phyloP scores from a whole-genome alignment of 2,329 filamentous ascomycete species.

The Atkinsonella texensis region DNA sequence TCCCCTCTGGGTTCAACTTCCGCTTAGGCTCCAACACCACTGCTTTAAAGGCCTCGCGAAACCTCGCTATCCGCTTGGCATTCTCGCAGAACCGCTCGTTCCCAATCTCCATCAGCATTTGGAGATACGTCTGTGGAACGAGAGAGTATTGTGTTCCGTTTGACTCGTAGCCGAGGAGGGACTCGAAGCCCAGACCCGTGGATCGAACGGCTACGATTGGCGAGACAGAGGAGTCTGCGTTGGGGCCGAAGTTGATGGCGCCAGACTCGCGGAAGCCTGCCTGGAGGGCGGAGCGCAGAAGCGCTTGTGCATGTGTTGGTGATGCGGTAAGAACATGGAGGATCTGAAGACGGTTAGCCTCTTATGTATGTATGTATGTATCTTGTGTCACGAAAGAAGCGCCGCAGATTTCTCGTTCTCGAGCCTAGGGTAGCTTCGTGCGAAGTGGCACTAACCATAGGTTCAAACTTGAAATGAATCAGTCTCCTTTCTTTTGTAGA shows the following conservation, averaged over 20 bases:
- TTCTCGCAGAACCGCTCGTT: conserved; percentile 68
- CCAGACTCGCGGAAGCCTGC: conserved; percentile 88
- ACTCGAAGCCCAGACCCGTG: conserved; percentile 71
- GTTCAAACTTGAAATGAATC: conserved; percentile 87
- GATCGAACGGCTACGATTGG: conserved; percentile 81
- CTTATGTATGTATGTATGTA: conserved; percentile 37
- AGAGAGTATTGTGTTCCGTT: conserved; percentile 30
- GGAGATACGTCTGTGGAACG: conserved; percentile 57
- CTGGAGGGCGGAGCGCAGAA: conserved; percentile 63
- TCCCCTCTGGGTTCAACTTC: conserved; percentile 22
- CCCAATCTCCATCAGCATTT: conserved; percentile 52
- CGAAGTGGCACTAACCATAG: conserved; percentile 61
- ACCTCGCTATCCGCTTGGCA: conserved; percentile 51
- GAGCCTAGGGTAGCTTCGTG: conserved; percentile 30
- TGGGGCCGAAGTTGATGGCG: conserved; percentile 50
- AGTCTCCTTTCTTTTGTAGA: conserved; percentile 26
- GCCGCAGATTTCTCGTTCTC: no score
- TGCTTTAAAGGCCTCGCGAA: conserved; percentile 38
- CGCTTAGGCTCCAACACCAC: conserved; percentile 14
- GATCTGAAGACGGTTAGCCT: conserved; percentile 44
- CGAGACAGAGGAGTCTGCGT: conserved; percentile 24
- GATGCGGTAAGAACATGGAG: conserved; percentile 77
- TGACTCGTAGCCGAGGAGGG: conserved; percentile 53
- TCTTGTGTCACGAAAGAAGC: conserved; percentile 54
- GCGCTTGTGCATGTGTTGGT: conserved; percentile 57